Evolutionary conservation across 371 early-diverging fungal genomes (phyloP), one percentile per base, ranked within the genome.

Genomic region (Syncephalis fuscata): DNA sequence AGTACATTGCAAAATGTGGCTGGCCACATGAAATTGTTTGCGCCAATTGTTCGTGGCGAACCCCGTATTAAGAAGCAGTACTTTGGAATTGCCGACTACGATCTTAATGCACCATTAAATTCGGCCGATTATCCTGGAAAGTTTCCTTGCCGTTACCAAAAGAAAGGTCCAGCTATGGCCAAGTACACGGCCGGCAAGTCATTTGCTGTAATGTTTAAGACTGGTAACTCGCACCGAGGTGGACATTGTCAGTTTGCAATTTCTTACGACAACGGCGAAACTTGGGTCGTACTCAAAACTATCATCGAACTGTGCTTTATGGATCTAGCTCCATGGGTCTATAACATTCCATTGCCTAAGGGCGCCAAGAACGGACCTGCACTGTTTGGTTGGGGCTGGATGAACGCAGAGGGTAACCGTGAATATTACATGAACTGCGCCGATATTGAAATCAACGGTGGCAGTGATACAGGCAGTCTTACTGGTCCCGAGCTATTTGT

Each of bases 381-480:
- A 5, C 51, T 68, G 17, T 74, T 82, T 56, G 67, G 70, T 1
- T 82, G 82, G 83, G 56, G 67, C 1, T 82, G 78, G 78, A 67
- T 74, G 37, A 75, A 75, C 55, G 73, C 73, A 11, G 54, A 58
- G 4, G 75, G 73, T 2, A 67, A 71, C 53, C 67, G 65, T 23
- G 82, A 80, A 56, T 81, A 62, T 44, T 83, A 84, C 60, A 73
- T 70, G 70, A 69, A 74, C 54, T 82, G 83, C 53, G 73, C 74
- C n/a, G 82, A 82, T 48, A 63, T 80, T 42, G 61, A 59, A 32
- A 68, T 82, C 39, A 23, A 26, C 14, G 51, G 48, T 25, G 42
- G 42, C 10, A 48, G 40, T 17, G 15, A 10, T 23, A 25, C 20
- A 10, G 49, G 49, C 8, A 17, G 21, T 22, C 20, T 49, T 11